phyloP scores from a whole-genome alignment of 2,329 filamentous ascomycete genomes.

The Fusarium goolgardi region DNA sequence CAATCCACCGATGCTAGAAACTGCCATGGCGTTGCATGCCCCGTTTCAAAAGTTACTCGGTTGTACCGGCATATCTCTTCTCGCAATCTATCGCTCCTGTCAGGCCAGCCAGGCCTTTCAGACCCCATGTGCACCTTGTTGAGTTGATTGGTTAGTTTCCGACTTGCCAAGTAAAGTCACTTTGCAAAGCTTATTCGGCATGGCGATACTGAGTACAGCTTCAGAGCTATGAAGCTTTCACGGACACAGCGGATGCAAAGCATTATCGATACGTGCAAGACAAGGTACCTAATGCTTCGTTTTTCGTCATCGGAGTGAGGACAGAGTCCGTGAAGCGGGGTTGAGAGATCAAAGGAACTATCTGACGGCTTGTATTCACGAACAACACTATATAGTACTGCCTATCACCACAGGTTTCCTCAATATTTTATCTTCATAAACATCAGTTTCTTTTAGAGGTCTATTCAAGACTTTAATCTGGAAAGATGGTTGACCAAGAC shows the following conservation, averaged over 20 bases:
- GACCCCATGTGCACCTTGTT: neutral
- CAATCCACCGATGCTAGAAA: neutral
- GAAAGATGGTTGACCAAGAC: neutral
- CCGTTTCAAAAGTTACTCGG: neutral
- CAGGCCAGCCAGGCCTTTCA: neutral
- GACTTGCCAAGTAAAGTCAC: neutral
- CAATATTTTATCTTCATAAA: neutral
- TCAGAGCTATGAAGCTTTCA: neutral
- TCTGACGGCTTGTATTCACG: neutral
- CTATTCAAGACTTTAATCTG: neutral
- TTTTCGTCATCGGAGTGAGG: neutral
- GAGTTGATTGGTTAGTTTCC: neutral
- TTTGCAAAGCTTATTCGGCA: neutral
- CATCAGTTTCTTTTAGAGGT: neutral
- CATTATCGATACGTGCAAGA: rapidly evolving
- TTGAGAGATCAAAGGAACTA: neutral
- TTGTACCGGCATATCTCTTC: neutral
- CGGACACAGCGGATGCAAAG: neutral
- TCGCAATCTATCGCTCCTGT: neutral
- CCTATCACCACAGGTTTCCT: neutral
- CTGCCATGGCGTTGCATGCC: neutral
- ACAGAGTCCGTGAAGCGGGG: neutral
- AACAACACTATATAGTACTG: neutral
- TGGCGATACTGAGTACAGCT: neutral
- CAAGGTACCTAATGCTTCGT: neutral